phyloP scores from a whole-genome alignment of 345 rosid species.

The Draba incana region DNA sequence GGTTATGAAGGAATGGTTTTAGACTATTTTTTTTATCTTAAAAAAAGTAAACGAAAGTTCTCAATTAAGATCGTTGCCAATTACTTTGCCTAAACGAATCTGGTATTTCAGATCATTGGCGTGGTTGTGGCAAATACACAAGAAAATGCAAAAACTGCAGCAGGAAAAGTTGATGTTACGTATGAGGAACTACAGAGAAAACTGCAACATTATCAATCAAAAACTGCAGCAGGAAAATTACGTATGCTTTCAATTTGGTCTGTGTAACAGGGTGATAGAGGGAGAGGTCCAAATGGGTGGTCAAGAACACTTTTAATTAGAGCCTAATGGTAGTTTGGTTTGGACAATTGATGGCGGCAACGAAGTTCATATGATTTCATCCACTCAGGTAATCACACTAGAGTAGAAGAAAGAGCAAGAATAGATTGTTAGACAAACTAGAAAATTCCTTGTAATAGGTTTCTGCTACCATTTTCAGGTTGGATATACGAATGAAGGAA shows the following conservation, averaged over 20 bases:
- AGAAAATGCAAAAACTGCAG: slow-evolving; percentile 86
- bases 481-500: slow-evolving; percentile 84
- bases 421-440: neutral
- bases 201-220: slow-evolving; percentile 76
- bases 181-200: slow-evolving; percentile 83
- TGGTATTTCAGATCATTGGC: slow-evolving; percentile 69
- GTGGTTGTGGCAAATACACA: slow-evolving; percentile 92
- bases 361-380: slow-evolving; percentile 92
- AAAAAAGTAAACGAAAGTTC: neutral
- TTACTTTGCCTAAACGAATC: neutral
- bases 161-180: slow-evolving; percentile 70
- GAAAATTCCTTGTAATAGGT: neutral
- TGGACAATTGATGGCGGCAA: slow-evolving; percentile 91
- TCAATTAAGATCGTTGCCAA: neutral
- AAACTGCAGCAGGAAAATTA: too few relatives aligned
- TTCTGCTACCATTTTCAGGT: slow-evolving; percentile 51
- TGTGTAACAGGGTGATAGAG: slow-evolving; percentile 71
- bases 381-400: slow-evolving; percentile 99
- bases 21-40: neutral
- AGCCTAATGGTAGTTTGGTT: slow-evolving; percentile 80
- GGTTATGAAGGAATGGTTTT: neutral
- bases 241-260: slow-evolving; percentile 74
- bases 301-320: slow-evolving; percentile 97
- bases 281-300: slow-evolving; percentile 95
- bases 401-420: too few relatives aligned